Evolutionary conservation across 2,329 filamentous ascomycete species (phyloP).

Genomic region (Pseudogymnoascus sp.): DNA sequence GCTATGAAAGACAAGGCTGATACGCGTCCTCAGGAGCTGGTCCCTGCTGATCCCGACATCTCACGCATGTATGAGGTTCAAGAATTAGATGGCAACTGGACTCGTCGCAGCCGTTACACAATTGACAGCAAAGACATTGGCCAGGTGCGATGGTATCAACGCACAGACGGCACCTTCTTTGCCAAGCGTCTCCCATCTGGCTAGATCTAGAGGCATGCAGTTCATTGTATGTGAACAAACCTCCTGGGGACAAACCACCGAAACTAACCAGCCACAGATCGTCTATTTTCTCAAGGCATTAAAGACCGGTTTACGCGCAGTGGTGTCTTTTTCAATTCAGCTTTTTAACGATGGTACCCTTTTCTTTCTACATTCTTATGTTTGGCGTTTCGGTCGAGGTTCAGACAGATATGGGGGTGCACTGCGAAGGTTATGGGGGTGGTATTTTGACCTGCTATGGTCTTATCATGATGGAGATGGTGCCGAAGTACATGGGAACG

Average conservation of each 20-base stretch:
- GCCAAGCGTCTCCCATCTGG: slow-evolving; percentile 42
- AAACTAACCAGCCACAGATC: not conserved
- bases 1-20: slow-evolving; percentile 10
- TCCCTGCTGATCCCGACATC: slow-evolving; percentile 52
- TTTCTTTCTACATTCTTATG: not conserved
- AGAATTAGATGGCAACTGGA: slow-evolving; percentile 53
- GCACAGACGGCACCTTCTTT: slow-evolving; percentile 51
- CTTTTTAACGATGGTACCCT: not conserved
- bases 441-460: not conserved
- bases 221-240: not conserved
- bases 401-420: not conserved
- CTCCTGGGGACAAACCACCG: not conserved
- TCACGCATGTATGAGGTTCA: slow-evolving; percentile 53
- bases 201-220: slow-evolving; percentile 6
- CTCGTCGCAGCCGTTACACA: slow-evolving; percentile 48
- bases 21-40: slow-evolving; percentile 47
- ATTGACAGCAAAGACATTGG: slow-evolving; percentile 48
- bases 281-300: not conserved
- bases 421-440: not conserved
- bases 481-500: not conserved
- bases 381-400: not conserved
- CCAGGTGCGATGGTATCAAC: slow-evolving; percentile 51
- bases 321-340: not conserved
- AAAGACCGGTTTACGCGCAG: not conserved
- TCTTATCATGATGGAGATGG: not conserved